phyloP scores from a whole-genome alignment of 129 eudicot species.

The Flaveria linearis region DNA sequence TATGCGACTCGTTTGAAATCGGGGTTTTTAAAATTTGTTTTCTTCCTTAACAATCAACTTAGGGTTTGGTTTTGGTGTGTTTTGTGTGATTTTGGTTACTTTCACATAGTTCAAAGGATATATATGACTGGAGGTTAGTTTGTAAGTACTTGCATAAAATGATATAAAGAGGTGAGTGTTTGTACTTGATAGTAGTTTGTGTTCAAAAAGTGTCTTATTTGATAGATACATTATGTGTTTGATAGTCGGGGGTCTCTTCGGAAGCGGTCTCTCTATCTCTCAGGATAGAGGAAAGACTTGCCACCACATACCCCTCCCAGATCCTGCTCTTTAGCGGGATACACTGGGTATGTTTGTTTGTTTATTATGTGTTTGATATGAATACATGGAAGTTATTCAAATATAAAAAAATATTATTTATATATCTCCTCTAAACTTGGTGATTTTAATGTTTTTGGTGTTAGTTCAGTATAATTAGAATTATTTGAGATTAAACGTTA shows the following conservation, averaged over 20 bases:
- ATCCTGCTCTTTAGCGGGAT: too few species aligned
- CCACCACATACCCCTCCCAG: too few species aligned
- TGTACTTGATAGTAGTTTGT: conserved; percentile 21
- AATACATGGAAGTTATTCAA: too few species aligned
- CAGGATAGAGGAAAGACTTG: too few species aligned
- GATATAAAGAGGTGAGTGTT: conserved; percentile 30
- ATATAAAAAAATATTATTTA: too few species aligned
- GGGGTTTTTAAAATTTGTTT: conserved; percentile 23
- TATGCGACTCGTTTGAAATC: neutral
- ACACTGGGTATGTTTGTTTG: too few species aligned
- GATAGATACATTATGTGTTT: neutral
- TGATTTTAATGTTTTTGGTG: too few species aligned
- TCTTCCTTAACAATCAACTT: conserved; percentile 21
- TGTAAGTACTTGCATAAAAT: conserved; percentile 27
- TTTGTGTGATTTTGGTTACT: conserved; percentile 33
- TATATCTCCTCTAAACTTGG: too few species aligned
- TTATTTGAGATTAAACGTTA: too few species aligned
- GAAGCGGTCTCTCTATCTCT: too few species aligned
- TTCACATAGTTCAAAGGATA: conserved; percentile 35
- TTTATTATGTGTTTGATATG: neutral
- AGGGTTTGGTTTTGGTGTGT: conserved; percentile 44
- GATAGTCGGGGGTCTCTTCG: too few species aligned
- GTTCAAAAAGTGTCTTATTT: conserved; percentile 11
- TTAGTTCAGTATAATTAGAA: too few species aligned
- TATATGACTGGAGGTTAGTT: conserved; percentile 37